A percentile compares a stretch with the other conserved stretches of the same genome.
These are phyloP conservation scores for Laguncularia racemosa DNA, from an alignment of 345 rosid genomes.

Conservation along the genomic window DNA sequence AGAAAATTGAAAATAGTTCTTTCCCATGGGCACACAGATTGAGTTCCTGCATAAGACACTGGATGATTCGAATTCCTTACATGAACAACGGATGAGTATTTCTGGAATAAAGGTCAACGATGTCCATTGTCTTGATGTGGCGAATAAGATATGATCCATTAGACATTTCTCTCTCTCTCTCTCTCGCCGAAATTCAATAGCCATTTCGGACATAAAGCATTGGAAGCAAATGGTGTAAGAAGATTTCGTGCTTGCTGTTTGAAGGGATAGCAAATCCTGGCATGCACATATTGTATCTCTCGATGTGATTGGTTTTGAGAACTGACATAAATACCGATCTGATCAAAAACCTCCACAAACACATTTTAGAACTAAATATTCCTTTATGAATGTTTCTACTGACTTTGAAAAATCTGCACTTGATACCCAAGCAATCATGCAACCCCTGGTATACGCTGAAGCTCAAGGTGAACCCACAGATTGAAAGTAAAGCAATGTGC, in stretches of 20 bases:
- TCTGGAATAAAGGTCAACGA: constrained; percentile 66
- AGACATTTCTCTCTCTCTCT: constrained; percentile 87
- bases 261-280: constrained; percentile 70
- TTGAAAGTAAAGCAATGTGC: constrained; percentile 64
- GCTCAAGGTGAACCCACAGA: constrained; percentile 65
- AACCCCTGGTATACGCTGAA: constrained; percentile 46
- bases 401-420: constrained; percentile 58
- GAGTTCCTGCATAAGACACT: constrained; percentile 81
- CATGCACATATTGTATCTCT: constrained; percentile 34
- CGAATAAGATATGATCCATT: constrained; percentile 70
- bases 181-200: no score
- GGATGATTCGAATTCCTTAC: constrained; percentile 84
- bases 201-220: constrained; percentile 59
- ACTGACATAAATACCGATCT: constrained; percentile 57
- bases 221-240: constrained; percentile 78
- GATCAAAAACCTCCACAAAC: constrained; percentile 73
- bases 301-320: constrained; percentile 28
- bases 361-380: constrained; percentile 47
- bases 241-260: constrained; percentile 75
- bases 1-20: constrained; percentile 76
- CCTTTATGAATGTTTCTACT: constrained; percentile 49
- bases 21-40: constrained; percentile 54
- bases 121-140: constrained; percentile 80
- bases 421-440: constrained; percentile 66
- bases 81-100: constrained; percentile 76